Evolutionary conservation across 1,284 basidiomycete genomes (phyloP).

Genomic region (Sphaerobolus stellatus): DNA sequence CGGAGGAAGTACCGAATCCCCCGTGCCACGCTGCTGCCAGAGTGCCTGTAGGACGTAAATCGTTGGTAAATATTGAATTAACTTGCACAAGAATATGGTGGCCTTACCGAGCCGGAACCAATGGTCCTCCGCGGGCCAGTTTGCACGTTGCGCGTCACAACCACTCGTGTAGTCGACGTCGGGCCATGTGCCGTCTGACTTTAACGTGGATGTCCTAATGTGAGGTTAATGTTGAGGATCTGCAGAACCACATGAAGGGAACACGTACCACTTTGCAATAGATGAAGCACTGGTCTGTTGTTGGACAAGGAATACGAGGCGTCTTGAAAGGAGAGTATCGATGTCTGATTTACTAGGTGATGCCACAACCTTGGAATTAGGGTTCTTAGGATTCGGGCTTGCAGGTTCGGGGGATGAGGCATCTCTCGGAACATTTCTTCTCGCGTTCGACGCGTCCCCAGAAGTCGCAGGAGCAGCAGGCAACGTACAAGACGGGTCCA

Average conservation of each 20-base stretch:
- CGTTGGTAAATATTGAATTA: neutral
- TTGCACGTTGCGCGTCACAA: slow-evolving; percentile 57
- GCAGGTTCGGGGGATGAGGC: too few relatives aligned
- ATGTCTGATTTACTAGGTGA: too few relatives aligned
- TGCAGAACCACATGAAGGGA: neutral
- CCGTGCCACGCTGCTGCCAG: slow-evolving; percentile 60
- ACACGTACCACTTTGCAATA: slow-evolving; percentile 2
- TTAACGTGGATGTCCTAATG: slow-evolving; percentile 44
- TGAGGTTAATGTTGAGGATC: neutral
- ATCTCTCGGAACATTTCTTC: too few relatives aligned
- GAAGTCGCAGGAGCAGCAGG: too few relatives aligned
- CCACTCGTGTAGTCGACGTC: slow-evolving; percentile 59
- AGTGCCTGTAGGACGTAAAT: slow-evolving; percentile 32
- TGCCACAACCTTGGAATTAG: too few relatives aligned
- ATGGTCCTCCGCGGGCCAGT: slow-evolving; percentile 65
- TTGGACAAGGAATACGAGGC: too few relatives aligned
- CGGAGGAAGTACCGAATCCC: slow-evolving; percentile 36
- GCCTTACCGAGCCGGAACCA: slow-evolving; percentile 58
- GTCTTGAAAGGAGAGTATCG: too few relatives aligned
- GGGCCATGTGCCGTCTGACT: slow-evolving; percentile 54
- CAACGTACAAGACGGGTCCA: too few relatives aligned
- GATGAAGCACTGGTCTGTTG: neutral
- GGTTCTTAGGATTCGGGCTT: too few relatives aligned
- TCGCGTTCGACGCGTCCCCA: too few relatives aligned
- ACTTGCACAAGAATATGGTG: neutral